A percentile compares a stretch with the other conserved stretches of the same genome.
Evolutionary conservation across 2,329 filamentous ascomycete genomes (phyloP).

Genomic region (Colletotrichum sp.): DNA sequence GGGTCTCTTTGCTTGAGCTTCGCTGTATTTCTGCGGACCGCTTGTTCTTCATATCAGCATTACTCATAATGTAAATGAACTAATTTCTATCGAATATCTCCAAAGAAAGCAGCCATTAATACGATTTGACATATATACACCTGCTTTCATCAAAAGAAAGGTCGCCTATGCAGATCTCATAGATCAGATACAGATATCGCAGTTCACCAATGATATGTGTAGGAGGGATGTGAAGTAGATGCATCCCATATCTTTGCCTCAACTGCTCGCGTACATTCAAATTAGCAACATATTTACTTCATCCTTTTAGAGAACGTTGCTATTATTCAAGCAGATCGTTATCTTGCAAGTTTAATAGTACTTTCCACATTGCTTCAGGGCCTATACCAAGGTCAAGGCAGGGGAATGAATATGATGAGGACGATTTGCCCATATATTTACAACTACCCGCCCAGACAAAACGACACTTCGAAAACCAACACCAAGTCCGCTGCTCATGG

Average conservation of each 20-base stretch:
- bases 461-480: fast-evolving
- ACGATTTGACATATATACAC: no score
- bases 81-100: no score
- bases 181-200: not conserved
- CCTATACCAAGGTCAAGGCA: not conserved
- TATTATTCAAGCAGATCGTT: not conserved
- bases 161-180: not conserved
- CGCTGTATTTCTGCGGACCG: not conserved
- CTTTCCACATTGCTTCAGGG: not conserved
- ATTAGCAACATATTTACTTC: fast-evolving
- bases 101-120: no score
- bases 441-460: not conserved
- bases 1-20: not conserved
- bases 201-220: not conserved
- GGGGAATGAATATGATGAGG: not conserved
- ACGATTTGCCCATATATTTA: not conserved
- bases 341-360: not conserved
- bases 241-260: not conserved
- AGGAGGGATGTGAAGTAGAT: not conserved
- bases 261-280: not conserved
- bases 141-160: no score
- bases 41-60: not conserved
- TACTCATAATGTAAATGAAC: no score
- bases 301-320: not conserved
- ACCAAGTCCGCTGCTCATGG: not conserved